These are phyloP conservation scores for Erythrobasidium hasegawianum DNA, from an alignment of 1,284 basidiomycete genomes.

Conservation along the genomic window DNA sequence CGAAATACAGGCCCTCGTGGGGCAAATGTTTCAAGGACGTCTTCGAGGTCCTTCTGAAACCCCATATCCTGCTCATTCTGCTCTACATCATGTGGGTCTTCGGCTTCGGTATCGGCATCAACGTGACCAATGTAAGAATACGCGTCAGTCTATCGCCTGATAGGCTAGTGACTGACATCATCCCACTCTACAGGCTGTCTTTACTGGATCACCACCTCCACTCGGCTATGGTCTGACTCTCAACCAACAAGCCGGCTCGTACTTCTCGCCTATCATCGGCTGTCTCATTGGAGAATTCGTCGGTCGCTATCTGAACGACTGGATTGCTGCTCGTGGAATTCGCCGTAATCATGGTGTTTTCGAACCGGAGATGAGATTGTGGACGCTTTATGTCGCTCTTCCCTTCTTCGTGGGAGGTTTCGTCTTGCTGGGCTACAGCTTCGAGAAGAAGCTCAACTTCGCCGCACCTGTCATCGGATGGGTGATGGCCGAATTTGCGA, in stretches of 20 bases:
- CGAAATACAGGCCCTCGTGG: conserved; percentile 61
- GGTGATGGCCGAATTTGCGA: conserved; percentile 41
- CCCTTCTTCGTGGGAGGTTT: conserved; percentile 57
- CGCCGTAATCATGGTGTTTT: conserved; percentile 64
- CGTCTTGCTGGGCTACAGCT: conserved; percentile 49
- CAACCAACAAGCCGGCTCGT: conserved; percentile 33
- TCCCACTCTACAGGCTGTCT: conserved; percentile 48
- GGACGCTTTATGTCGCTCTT: conserved; percentile 64
- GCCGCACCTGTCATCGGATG: conserved; percentile 45
- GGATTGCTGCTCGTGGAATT: conserved; percentile 44
- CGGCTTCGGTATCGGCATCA: conserved; percentile 66
- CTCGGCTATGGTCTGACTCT: conserved; percentile 55
- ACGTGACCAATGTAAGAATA: conserved; percentile 65
- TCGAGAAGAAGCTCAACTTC: conserved; percentile 58
- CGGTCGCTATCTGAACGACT: conserved; percentile 65
- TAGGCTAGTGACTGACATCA: too few relatives aligned
- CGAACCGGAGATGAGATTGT: conserved; percentile 64
- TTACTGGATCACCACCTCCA: conserved; percentile 59
- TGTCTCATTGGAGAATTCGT: conserved; percentile 65
- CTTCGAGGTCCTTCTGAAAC: conserved; percentile 61
- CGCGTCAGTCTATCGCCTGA: too few relatives aligned
- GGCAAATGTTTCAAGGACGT: conserved; percentile 53
- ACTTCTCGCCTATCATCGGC: conserved; percentile 52
- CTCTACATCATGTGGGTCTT: conserved; percentile 58
- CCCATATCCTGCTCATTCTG: conserved; percentile 59